A percentile compares a stretch with the other conserved stretches of the same genome.
Conservation (phyloP, 2,329 filamentous ascomycete genomes). For the Dothistroma pini region DNA sequence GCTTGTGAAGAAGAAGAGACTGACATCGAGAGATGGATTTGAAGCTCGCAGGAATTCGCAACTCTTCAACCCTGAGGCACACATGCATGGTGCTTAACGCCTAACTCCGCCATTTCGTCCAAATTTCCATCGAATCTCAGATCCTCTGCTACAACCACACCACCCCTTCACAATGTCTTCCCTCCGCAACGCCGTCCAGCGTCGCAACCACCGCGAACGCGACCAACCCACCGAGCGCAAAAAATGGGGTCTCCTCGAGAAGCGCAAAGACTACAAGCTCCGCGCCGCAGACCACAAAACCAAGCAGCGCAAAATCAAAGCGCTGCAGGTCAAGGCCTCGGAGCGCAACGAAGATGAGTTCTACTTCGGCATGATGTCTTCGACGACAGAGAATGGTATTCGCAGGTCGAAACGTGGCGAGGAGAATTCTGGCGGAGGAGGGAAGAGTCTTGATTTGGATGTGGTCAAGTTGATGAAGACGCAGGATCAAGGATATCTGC, state of each 20-base stretch:
- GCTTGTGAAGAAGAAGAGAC: too few species aligned
- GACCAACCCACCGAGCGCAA: slow-evolving; percentile 79
- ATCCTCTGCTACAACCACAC: neutral
- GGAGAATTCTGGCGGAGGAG: slow-evolving; percentile 31
- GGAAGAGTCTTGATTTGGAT: slow-evolving; percentile 48
- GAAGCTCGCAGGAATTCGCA: neutral
- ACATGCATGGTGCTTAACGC: neutral
- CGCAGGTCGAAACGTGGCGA: slow-evolving; percentile 46
- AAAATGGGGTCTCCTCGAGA: slow-evolving; percentile 89
- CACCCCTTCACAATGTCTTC: slow-evolving; percentile 48
- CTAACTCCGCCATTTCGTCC: neutral
- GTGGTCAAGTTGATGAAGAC: slow-evolving; percentile 63
- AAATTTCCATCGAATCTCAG: neutral
- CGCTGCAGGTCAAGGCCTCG: slow-evolving; percentile 56
- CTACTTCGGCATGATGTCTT: slow-evolving; percentile 61
- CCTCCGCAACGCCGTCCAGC: slow-evolving; percentile 62
- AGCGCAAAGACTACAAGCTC: slow-evolving; percentile 78
- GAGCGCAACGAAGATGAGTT: slow-evolving; percentile 66
- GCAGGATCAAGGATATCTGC: slow-evolving; percentile 60
- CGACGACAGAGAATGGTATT: slow-evolving; percentile 46
- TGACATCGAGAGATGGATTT: neutral
- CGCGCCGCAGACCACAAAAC: slow-evolving; percentile 61
- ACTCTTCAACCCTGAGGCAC: neutral
- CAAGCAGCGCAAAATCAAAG: slow-evolving; percentile 58
- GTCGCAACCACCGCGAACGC: slow-evolving; percentile 85